phyloP scores from a whole-genome alignment of 371 early-diverging fungal genomes.

The Ecytonucleospora hepatopenaei region DNA sequence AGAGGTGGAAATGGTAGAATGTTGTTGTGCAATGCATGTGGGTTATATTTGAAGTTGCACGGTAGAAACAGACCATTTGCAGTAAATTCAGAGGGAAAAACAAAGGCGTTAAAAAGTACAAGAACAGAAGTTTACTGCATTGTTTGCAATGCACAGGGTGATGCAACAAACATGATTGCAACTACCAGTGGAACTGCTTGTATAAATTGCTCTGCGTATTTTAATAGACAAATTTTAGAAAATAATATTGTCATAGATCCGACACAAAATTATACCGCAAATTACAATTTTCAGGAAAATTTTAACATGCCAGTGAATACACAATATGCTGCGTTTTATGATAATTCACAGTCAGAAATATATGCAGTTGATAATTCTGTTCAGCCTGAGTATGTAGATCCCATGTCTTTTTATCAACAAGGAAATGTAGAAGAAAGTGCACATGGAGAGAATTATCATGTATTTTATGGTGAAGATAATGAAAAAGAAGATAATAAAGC shows the following conservation, averaged over 20 bases:
- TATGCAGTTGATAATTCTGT: too few species aligned
- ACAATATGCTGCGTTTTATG: background rate
- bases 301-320: background rate
- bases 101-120: slow-evolving; percentile 54
- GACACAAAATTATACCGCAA: background rate
- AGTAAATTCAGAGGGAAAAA: slow-evolving; percentile 52
- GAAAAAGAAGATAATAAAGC: too few species aligned
- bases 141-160: slow-evolving; percentile 32
- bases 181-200: slow-evolving; percentile 21
- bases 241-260: background rate
- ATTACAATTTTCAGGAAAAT: background rate
- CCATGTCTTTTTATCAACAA: too few species aligned
- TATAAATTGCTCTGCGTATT: slow-evolving; percentile 16
- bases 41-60: slow-evolving; percentile 69
- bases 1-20: slow-evolving; percentile 64
- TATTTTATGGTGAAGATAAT: too few species aligned
- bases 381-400: too few species aligned
- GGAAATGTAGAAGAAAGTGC: too few species aligned
- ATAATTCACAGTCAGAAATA: too few species aligned
- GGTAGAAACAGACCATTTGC: slow-evolving; percentile 53
- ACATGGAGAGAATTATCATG: too few species aligned
- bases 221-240: background rate
- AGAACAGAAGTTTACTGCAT: slow-evolving; percentile 46
- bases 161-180: slow-evolving; percentile 7
- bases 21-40: slow-evolving; percentile 72